Conservation (phyloP, 257 asterid genomes). For the Fraxinus cuspidata region DNA sequence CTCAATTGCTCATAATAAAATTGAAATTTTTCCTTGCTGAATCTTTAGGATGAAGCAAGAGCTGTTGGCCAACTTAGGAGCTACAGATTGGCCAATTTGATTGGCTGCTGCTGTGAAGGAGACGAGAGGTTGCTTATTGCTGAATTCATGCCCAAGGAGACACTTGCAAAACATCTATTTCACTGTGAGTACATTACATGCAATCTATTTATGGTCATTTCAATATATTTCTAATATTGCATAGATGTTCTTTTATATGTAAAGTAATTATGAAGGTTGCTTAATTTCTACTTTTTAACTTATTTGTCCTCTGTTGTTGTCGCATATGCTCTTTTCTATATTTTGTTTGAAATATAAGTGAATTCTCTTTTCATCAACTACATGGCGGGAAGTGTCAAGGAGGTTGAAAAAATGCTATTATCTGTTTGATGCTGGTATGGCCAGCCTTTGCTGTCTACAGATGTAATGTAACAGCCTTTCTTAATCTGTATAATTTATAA, state of each 20-base stretch:
- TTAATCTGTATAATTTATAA: background rate
- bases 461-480: background rate
- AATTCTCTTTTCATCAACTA: background rate
- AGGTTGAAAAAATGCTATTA: background rate
- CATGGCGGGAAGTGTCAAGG: background rate
- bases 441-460: background rate
- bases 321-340: background rate
- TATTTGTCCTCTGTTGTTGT: background rate
- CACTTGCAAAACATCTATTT: conserved; percentile 93
- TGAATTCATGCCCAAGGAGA: conserved; percentile 95
- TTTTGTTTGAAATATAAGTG: background rate
- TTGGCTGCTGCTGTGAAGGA: conserved; percentile 97
- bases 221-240: background rate
- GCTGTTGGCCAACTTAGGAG: conserved; percentile 91
- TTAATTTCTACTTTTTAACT: background rate
- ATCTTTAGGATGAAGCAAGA: conserved; percentile 79
- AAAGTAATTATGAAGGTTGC: background rate
- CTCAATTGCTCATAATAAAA: conserved; percentile 10
- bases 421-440: background rate
- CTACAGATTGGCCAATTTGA: conserved; percentile 72
- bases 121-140: conserved; percentile 93
- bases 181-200: conserved; percentile 69
- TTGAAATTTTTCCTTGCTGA: conserved; percentile 12
- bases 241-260: background rate
- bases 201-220: background rate